These are phyloP conservation scores for Solanum piurae DNA, from an alignment of 257 asterid species.

Conservation along the genomic window DNA sequence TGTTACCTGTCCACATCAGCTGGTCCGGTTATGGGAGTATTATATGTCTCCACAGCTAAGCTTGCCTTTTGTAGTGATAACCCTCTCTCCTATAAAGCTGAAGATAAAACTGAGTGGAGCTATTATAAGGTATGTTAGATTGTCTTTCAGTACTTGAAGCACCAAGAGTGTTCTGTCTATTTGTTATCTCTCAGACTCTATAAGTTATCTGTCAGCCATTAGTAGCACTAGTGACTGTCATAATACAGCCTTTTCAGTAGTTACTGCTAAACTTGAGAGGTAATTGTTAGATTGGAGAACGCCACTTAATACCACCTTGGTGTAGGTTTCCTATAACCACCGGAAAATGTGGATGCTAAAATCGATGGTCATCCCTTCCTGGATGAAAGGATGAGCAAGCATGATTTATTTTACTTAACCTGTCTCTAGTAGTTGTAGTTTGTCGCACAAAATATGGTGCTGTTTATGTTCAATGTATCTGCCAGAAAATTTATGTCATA, in stretches of 20 bases:
- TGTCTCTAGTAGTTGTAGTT: neutral
- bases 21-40: constrained; percentile 96
- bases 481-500: neutral
- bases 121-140: constrained; percentile 68
- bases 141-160: neutral
- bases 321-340: neutral
- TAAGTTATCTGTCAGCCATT: neutral
- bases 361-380: neutral
- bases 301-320: neutral
- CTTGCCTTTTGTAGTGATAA: constrained; percentile 91
- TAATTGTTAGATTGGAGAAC: neutral
- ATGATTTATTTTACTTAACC: neutral
- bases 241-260: neutral
- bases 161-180: neutral
- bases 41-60: constrained; percentile 74
- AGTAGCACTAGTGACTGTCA: neutral
- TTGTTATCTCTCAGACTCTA: neutral
- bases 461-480: neutral
- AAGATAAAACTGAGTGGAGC: constrained; percentile 86
- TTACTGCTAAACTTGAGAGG: neutral
- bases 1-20: constrained; percentile 96
- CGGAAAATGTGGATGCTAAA: neutral
- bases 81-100: constrained; percentile 74
- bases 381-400: neutral
- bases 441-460: neutral